A percentile compares a stretch with the other conserved stretches of the same genome.
These are phyloP conservation scores for Penicillium angulare DNA, from an alignment of 495 filamentous ascomycete genomes.

Conservation along the genomic window DNA sequence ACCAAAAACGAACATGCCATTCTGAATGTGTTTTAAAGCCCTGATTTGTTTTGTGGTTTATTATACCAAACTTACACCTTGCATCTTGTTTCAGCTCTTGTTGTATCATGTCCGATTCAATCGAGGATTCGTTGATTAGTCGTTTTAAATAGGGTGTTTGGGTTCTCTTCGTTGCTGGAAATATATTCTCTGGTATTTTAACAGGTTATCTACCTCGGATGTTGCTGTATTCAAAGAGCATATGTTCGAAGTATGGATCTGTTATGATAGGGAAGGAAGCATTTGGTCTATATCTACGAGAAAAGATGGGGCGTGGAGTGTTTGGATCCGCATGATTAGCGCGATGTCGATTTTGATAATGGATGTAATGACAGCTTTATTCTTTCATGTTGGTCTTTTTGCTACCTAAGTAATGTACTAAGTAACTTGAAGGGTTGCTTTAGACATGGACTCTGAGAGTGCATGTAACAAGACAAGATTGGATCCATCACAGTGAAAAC, in stretches of 20 bases:
- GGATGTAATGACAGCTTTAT: constrained; percentile 33
- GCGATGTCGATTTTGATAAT: constrained; percentile 32
- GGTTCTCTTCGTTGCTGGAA: neutral
- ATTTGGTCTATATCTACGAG: constrained; percentile 5
- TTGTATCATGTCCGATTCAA: neutral
- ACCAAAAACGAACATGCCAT: constrained; percentile 1
- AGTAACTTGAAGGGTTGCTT: neutral
- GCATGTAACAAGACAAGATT: neutral
- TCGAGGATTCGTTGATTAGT: neutral
- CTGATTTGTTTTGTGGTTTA: no score
- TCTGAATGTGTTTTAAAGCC: constrained; percentile 14
- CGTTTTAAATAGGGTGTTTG: neutral
- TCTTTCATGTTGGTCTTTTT: constrained; percentile 8
- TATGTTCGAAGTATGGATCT: neutral
- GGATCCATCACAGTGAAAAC: neutral
- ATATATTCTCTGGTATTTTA: no score
- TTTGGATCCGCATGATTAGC: constrained; percentile 17
- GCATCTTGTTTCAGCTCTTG: constrained; percentile 20
- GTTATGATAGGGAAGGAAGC: neutral
- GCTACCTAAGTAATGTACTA: constrained; percentile 5
- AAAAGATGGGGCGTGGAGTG: constrained; percentile 15
- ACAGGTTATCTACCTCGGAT: neutral
- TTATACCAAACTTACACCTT: constrained; percentile 14
- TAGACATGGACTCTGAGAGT: neutral
- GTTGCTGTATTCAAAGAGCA: neutral